phyloP scores from a whole-genome alignment of 2,329 filamentous ascomycete genomes.

The Alternaria infectoria region DNA sequence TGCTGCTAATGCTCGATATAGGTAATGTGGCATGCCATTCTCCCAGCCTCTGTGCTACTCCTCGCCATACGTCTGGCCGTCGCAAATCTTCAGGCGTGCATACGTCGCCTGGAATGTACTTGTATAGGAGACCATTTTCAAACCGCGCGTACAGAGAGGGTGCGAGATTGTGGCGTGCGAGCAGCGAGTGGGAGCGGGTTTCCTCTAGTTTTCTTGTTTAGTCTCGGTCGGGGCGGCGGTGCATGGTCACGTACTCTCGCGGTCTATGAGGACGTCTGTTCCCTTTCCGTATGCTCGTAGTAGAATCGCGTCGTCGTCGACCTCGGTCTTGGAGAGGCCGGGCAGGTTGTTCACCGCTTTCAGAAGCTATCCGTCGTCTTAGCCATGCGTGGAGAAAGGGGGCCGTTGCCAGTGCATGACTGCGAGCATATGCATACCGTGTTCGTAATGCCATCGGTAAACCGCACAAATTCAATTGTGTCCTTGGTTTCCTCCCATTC shows the following conservation, averaged over 20 bases:
- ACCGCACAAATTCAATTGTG: constrained; percentile 82
- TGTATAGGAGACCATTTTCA: constrained; percentile 94
- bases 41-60: constrained; percentile 81
- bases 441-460: constrained; percentile 98
- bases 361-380: constrained; percentile 57
- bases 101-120: constrained; percentile 81
- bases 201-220: constrained; percentile 57
- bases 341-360: constrained; percentile 75
- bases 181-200: constrained; percentile 76
- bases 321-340: constrained; percentile 74
- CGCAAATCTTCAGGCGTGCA: constrained; percentile 82
- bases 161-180: constrained; percentile 82
- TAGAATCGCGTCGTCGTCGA: constrained; percentile 85
- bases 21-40: constrained; percentile 87
- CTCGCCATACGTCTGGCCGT: constrained; percentile 75
- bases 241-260: constrained; percentile 71
- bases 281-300: constrained; percentile 93
- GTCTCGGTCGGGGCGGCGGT: constrained; percentile 1
- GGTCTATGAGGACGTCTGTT: constrained; percentile 94
- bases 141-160: constrained; percentile 89
- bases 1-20: constrained; percentile 57
- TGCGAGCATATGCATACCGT: constrained; percentile 62
- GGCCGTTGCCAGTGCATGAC: not conserved
- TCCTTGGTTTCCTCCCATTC: constrained; percentile 79
- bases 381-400: constrained; percentile 8